A percentile compares a stretch with the other conserved stretches of the same genome.
These are phyloP conservation scores for Aspergillus piperis DNA, from an alignment of 2,329 filamentous ascomycete genomes.

Conservation along the genomic window DNA sequence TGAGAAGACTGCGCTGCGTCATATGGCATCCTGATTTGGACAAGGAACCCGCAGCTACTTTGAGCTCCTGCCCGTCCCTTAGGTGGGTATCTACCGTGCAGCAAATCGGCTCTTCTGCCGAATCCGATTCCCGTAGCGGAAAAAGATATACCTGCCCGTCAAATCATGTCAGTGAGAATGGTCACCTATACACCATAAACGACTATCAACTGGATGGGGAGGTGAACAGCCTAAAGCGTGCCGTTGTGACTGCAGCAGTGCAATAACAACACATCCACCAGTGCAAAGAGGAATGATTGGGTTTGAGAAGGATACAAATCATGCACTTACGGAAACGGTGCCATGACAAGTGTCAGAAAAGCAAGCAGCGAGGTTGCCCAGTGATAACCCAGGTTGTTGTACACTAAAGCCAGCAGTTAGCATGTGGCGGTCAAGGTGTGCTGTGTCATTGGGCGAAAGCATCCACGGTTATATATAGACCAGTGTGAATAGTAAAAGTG, in stretches of 20 bases:
- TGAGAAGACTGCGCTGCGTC: background rate
- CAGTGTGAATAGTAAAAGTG: background rate
- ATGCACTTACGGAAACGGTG: conserved; percentile 48
- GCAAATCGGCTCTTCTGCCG: conserved; percentile 45
- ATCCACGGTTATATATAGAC: background rate
- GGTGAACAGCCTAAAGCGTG: conserved; percentile 8
- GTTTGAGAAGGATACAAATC: background rate
- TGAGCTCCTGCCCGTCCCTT: background rate
- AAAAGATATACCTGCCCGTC: conserved; percentile 46
- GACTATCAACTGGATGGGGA: background rate
- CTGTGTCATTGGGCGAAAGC: background rate
- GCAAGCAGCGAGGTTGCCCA: conserved; percentile 50
- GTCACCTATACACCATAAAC: background rate
- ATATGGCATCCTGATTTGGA: background rate
- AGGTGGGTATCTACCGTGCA: conserved; percentile 23
- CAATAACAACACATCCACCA: background rate
- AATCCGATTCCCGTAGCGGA: conserved; percentile 44
- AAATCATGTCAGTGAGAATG: background rate
- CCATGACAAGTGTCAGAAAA: conserved; percentile 47
- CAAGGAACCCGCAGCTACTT: background rate
- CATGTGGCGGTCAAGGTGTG: conserved; percentile 16
- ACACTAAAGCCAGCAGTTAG: conserved; percentile 42
- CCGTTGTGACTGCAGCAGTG: background rate
- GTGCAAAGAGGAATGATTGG: background rate
- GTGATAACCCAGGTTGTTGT: conserved; percentile 48